Evolutionary conservation across 179 eudicot species (phyloP), one percentile per base, ranked within the genome.

Genomic region (Heliamphora pulchella): DNA sequence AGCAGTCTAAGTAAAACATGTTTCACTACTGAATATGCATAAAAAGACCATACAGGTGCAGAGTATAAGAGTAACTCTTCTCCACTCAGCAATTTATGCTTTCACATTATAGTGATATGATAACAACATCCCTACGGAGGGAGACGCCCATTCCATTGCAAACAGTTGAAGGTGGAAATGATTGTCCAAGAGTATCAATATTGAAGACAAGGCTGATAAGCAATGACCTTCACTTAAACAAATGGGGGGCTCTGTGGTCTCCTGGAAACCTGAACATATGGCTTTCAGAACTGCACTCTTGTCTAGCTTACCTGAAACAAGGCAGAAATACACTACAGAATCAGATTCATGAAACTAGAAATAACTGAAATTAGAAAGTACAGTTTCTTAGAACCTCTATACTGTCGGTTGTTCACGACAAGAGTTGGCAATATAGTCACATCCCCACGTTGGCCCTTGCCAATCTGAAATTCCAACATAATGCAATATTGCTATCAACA

Each of bases 381-480:
- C 22, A 76, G 59, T 58, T 78, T 50, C 11, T 74, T 18, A 61
- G 72, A 67, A 92, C 99, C 99, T 90, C 99, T 89, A 66, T 92
- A 96, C 78, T 96, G 98, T 63, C 93, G 80, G 84, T 92, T 87
- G 84, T 96, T 96, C 39, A 96, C 87, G n/a, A 96, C 90, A 83
- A 96, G 97, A 44, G 99, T 96, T 78, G 99, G 99, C 88, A 96
- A 85, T 81, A 96, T 96, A 13, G 99, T 96, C 80, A 96, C 99
- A 85, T 96, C 99, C 76, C 99, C 99, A 4, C 99, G 93, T 43
- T 91, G 44, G 82, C 93, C 98, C 82, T 88, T 90, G 50, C 99
- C 99, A 76, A 96, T 85, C 99, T 89, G 82, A 73, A 70, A 71
- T 13, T 59, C 18, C 70, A 66, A 61, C 18, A 55, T 54, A 80